These are phyloP conservation scores for Exophiala bonariae DNA, from an alignment of 2,329 filamentous ascomycete species.

Conservation along the genomic window DNA sequence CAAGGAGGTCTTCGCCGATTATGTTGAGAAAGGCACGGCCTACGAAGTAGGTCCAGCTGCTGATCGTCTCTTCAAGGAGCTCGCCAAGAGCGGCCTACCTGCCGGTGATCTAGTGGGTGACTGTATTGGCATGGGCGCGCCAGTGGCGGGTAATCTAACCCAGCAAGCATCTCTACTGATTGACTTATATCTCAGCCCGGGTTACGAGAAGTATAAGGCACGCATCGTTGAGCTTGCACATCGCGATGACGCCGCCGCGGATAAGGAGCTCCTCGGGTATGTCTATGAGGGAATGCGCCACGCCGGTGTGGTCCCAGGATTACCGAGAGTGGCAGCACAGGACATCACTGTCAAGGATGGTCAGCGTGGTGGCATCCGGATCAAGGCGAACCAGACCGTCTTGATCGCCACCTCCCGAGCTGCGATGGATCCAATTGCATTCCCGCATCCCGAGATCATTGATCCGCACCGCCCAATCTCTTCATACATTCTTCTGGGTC, in stretches of 20 bases:
- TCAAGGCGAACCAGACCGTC: slow-evolving; percentile 47
- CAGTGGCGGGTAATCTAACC: slow-evolving; percentile 53
- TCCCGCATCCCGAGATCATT: slow-evolving; percentile 39
- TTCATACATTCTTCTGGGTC: slow-evolving; percentile 41
- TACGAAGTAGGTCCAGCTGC: slow-evolving; percentile 52
- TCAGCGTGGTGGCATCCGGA: slow-evolving; percentile 45
- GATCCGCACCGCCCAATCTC: slow-evolving; percentile 44
- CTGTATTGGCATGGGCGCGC: slow-evolving; percentile 51
- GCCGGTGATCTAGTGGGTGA: slow-evolving; percentile 51
- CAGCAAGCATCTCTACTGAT: slow-evolving; percentile 56
- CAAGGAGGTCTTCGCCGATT: slow-evolving; percentile 46
- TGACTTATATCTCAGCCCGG: slow-evolving; percentile 52
- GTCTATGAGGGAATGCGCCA: slow-evolving; percentile 58
- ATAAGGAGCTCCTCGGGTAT: slow-evolving; percentile 52
- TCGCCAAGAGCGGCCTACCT: slow-evolving; percentile 47
- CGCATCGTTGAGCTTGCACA: slow-evolving; percentile 53
- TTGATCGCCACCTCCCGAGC: slow-evolving; percentile 36
- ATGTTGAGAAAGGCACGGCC: slow-evolving; percentile 49
- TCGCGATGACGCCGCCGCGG: slow-evolving; percentile 37
- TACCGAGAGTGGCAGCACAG: slow-evolving; percentile 50
- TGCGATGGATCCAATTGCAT: slow-evolving; percentile 36
- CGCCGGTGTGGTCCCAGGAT: slow-evolving; percentile 52
- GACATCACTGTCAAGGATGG: slow-evolving; percentile 48
- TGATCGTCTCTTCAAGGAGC: slow-evolving; percentile 53
- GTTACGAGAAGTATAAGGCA: slow-evolving; percentile 52